These are phyloP conservation scores for Hygrophorus russula DNA, from an alignment of 768 basidiomycete genomes.

Conservation along the genomic window DNA sequence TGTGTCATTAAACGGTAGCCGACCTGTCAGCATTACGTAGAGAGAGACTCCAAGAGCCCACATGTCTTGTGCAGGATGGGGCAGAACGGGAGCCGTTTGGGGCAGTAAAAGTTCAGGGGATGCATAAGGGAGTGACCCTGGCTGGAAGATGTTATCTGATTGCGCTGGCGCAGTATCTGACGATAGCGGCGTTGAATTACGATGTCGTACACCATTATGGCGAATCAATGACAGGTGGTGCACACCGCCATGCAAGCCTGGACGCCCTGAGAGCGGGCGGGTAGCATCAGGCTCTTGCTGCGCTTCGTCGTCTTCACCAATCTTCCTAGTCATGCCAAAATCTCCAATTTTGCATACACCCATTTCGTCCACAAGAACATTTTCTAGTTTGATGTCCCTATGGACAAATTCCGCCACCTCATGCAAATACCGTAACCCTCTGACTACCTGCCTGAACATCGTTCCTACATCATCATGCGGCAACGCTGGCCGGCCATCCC, in stretches of 20 bases:
- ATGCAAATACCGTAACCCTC: conserved; percentile 77
- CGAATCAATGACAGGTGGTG: conserved; percentile 25
- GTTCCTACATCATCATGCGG: conserved; percentile 71
- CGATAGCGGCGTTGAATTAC: conserved; percentile 29
- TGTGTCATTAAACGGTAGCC: conserved; percentile 79
- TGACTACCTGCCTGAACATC: conserved; percentile 80
- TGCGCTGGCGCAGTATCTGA: conserved; percentile 14
- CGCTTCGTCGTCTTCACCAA: conserved; percentile 37
- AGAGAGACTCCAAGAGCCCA: conserved; percentile 94
- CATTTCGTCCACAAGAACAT: conserved; percentile 85
- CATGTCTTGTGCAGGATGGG: conserved; percentile 77
- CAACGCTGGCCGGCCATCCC: conserved; percentile 56
- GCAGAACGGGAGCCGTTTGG: conserved; percentile 27
- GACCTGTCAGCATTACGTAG: conserved; percentile 73
- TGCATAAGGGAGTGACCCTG: conserved; percentile 65
- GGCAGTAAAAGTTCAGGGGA: conserved; percentile 79
- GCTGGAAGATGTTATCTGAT: conserved; percentile 5
- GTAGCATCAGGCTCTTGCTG: conserved; percentile 13
- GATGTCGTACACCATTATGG: conserved; percentile 38
- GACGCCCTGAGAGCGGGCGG: conserved; percentile 5
- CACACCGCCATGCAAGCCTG: background rate
- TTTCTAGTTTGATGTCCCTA: conserved; percentile 95
- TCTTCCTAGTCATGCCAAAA: conserved; percentile 69
- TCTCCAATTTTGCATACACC: conserved; percentile 80
- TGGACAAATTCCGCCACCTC: conserved; percentile 70